phyloP scores from a whole-genome alignment of 164 flowering plant species.

The Nelumbo lutea region DNA sequence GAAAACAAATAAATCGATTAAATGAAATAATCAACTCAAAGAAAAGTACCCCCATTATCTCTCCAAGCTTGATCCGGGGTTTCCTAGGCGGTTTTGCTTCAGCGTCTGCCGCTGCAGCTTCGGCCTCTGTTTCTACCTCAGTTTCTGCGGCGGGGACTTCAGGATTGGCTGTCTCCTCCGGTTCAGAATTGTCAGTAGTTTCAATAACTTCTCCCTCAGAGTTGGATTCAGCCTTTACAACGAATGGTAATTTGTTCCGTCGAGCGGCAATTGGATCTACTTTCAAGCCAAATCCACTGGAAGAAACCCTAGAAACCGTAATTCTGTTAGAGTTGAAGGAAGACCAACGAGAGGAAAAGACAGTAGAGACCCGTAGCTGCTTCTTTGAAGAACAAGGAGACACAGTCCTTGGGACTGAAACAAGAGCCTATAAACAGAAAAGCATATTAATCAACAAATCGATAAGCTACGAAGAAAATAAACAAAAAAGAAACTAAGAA shows the following conservation, averaged over 20 bases:
- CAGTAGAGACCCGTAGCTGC: constrained; percentile 25
- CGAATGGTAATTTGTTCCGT: constrained; percentile 20
- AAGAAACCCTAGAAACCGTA: constrained; percentile 26
- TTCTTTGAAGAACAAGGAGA: constrained; percentile 19
- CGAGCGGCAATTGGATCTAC: not conserved
- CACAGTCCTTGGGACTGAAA: constrained; percentile 31
- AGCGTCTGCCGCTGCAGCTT: not conserved
- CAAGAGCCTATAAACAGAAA: constrained; percentile 37
- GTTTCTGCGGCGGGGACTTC: constrained; percentile 21
- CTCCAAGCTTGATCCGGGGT: constrained; percentile 72
- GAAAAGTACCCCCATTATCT: constrained; percentile 75
- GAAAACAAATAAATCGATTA: too few species aligned
- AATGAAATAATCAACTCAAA: too few species aligned
- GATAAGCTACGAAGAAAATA: not conserved
- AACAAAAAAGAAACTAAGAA: not conserved
- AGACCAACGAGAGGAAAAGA: constrained; percentile 19
- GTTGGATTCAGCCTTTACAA: constrained; percentile 45
- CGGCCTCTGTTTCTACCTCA: constrained; percentile 22
- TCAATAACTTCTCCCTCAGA: constrained; percentile 23
- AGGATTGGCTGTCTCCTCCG: constrained; percentile 10
- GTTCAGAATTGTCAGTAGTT: constrained; percentile 16
- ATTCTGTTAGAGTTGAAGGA: constrained; percentile 15
- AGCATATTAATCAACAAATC: not conserved
- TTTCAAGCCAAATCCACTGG: constrained; percentile 10
- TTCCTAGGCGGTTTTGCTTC: constrained; percentile 36